These are phyloP conservation scores for Polytolypa hystricis DNA, from an alignment of 2,329 filamentous ascomycete genomes.

Conservation along the genomic window DNA sequence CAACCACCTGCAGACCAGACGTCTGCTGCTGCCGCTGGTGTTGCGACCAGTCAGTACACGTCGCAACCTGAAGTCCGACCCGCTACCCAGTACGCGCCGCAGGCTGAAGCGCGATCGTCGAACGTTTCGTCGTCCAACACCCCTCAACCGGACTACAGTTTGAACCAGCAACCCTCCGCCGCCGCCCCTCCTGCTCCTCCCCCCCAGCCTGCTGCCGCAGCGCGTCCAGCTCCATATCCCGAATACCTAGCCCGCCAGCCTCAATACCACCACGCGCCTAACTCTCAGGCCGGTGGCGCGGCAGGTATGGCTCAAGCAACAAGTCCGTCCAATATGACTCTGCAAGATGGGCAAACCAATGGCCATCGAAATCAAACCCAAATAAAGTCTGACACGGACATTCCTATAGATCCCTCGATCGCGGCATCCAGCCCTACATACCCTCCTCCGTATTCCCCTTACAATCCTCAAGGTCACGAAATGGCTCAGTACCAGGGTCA, in stretches of 20 bases:
- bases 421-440: conserved; percentile 88
- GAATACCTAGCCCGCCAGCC: conserved; percentile 69
- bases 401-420: conserved; percentile 99
- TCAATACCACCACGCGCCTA: conserved; percentile 63
- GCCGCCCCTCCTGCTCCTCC: conserved; percentile 56
- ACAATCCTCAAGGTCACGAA: conserved; percentile 69
- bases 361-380: conserved; percentile 52
- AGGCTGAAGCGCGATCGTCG: conserved; percentile 64
- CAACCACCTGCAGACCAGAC: conserved; percentile 79
- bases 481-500: conserved; percentile 60
- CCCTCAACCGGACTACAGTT: conserved; percentile 78
- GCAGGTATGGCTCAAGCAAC: conserved; percentile 97
- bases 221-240: conserved; percentile 44
- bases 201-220: conserved; percentile 7
- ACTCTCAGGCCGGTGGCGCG: conserved; percentile 60
- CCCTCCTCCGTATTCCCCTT: conserved; percentile 76
- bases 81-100: conserved; percentile 61
- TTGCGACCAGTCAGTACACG: conserved; percentile 23
- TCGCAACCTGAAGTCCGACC: conserved; percentile 29
- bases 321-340: conserved; percentile 75
- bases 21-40: conserved; percentile 58
- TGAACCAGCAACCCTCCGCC: conserved; percentile 56
- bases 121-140: conserved; percentile 69
- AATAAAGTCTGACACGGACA: conserved; percentile 89
- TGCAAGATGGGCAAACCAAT: conserved; percentile 65